Evolutionary conservation across 2,329 filamentous ascomycete genomes (phyloP).

Genomic region (Nigrospora oryzae): DNA sequence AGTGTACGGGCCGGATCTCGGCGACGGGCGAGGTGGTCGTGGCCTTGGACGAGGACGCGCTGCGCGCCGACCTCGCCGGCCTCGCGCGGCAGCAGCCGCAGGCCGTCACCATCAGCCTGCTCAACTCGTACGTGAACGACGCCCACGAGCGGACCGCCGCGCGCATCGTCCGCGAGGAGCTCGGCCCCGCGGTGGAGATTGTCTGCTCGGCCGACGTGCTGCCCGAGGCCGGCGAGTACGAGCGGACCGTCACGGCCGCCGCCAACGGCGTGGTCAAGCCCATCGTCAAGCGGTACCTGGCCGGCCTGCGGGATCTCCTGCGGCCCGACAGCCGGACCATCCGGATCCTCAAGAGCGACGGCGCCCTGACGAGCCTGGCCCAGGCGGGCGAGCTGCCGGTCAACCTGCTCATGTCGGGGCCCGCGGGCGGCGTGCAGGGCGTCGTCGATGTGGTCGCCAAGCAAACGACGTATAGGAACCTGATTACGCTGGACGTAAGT

Average conservation of each 20-base stretch:
- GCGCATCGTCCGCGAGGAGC: slow-evolving; percentile 28
- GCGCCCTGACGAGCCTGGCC: slow-evolving; percentile 33
- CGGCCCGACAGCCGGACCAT: slow-evolving; percentile 30
- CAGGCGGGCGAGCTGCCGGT: slow-evolving; percentile 36
- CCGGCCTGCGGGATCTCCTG: slow-evolving; percentile 28
- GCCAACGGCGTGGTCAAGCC: slow-evolving; percentile 39
- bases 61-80: slow-evolving; percentile 26
- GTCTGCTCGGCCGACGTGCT: slow-evolving; percentile 36
- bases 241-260: slow-evolving; percentile 36
- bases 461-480: slow-evolving; percentile 35
- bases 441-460: slow-evolving; percentile 35
- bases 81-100: slow-evolving; percentile 30
- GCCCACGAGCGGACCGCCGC: slow-evolving; percentile 30
- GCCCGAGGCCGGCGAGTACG: slow-evolving; percentile 38
- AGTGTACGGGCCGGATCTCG: slow-evolving; percentile 33
- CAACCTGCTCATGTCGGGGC: slow-evolving; percentile 39
- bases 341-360: slow-evolving; percentile 40
- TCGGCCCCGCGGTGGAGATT: slow-evolving; percentile 30
- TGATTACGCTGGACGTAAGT: slow-evolving; percentile 33
- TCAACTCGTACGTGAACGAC: slow-evolving; percentile 37
- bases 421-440: slow-evolving; percentile 39
- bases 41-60: slow-evolving; percentile 26
- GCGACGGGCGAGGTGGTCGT: slow-evolving; percentile 30
- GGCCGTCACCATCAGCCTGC: slow-evolving; percentile 34
- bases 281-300: slow-evolving; percentile 34